Percentiles rank a stretch among this genome's conserved stretches.
These are phyloP conservation scores for Jatropha podagrica DNA, from an alignment of 441 rosid genomes.

Conservation along the genomic window DNA sequence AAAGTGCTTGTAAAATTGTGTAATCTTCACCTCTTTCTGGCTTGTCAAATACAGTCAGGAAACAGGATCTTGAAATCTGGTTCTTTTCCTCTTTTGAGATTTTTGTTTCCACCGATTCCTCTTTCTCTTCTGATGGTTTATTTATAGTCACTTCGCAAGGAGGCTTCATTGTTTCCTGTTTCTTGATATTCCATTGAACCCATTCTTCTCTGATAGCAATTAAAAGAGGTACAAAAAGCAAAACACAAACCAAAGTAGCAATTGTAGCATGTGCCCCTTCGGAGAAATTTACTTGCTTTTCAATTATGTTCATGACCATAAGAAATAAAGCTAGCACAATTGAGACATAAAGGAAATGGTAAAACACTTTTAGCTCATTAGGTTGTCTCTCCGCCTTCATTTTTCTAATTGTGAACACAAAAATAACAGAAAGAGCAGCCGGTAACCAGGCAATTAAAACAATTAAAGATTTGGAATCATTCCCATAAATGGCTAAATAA, in stretches of 20 bases:
- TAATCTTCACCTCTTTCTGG: conserved; percentile 87
- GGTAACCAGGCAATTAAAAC: conserved; percentile 84
- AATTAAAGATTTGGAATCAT: conserved; percentile 65
- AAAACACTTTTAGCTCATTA: conserved; percentile 58
- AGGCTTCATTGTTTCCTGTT: conserved; percentile 28
- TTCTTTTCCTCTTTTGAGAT: conserved; percentile 2
- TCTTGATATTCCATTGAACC: conserved; percentile 48
- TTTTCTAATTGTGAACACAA: conserved; percentile 61
- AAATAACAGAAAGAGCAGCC: conserved; percentile 67
- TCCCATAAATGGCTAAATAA: conserved; percentile 74
- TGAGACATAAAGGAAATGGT: conserved; percentile 53
- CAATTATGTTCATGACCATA: conserved; percentile 56
- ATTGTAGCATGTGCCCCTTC: conserved; percentile 45
- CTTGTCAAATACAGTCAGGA: conserved; percentile 45
- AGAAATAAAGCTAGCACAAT: conserved; percentile 68
- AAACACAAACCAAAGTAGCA: conserved; percentile 42
- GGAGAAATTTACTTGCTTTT: conserved; percentile 52
- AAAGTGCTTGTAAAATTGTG: conserved; percentile 79
- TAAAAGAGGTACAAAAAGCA: conserved; percentile 63
- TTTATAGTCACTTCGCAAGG: conserved; percentile 28
- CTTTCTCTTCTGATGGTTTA: conserved; percentile 13
- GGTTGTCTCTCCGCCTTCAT: conserved; percentile 49
- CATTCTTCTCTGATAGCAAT: conserved; percentile 64
- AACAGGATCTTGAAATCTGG: conserved; percentile 42
- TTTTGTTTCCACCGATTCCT: neutral